Base-by-base conservation (phyloP, 2,329 filamentous ascomycete genomes). In the Aspergillus luchuensis region DNA sequence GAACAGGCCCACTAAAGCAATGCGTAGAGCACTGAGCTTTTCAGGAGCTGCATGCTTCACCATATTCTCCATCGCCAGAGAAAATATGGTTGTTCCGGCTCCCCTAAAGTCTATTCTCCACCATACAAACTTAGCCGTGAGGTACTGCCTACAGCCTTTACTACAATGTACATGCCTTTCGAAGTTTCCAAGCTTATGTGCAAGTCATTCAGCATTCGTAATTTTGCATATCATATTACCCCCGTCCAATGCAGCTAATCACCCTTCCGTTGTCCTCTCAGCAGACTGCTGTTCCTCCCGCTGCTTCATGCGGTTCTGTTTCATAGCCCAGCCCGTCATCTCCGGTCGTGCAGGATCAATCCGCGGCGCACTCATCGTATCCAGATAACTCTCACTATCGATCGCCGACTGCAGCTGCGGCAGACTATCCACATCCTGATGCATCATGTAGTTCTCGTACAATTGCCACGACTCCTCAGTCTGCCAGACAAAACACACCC, bases 401-500 rank as follows among this genome's bases (percentile, higher is more conserved):
- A 89, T 83, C 6, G 77, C 77, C 36, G 85, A 84, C 59, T 81
- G 77, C 19, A 90, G 75, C 56, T 80, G 78, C 4, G 80, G 76
- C 2, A 81, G 79, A 1, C 72, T 72, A 8, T 77, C 75, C 3
- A 78, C 67, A 10, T 81, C 75, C 45, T 80, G 72, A 52, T 78
- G 80, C 65, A 91, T 89, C 64, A 97, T 84, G 64, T 87, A 89
- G 66, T 90, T 86, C 60, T 89, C 84, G 75, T 92, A 97, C 33
- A 88, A 84, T 30, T 86, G 84, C 86, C 91, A 97, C 3, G 92
- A 88, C 60, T 87, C 85, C 64, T 87, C 84, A 58, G 87, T 79
- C 79, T 82, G 38, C n/a, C 48, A 5, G 54, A 23, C 55, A 36
- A 36, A 15, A 36, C 1, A 36, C 67, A 56, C 17, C 30, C 15